Evolutionary conservation across 768 basidiomycete species (phyloP).

Genomic region (Leccinum disarticulatum): DNA sequence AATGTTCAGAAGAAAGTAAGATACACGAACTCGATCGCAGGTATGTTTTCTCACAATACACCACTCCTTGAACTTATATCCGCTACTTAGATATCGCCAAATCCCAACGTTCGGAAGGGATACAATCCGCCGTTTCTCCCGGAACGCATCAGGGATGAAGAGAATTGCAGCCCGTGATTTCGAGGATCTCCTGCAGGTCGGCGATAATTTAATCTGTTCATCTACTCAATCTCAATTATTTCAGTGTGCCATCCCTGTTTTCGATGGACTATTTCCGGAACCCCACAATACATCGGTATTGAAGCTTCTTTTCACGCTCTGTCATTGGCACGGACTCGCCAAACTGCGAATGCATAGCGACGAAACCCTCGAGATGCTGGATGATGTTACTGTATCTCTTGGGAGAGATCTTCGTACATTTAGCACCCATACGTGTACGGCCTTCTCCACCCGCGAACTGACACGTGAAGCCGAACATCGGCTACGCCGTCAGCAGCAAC

Average conservation of each 20-base stretch:
- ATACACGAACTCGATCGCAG: too few species aligned
- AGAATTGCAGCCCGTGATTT: background rate
- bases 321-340: too few species aligned
- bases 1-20: too few species aligned
- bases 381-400: background rate
- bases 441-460: background rate
- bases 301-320: too few species aligned
- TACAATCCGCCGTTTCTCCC: too few species aligned
- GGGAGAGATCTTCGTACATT: background rate
- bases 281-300: too few species aligned
- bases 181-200: background rate
- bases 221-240: background rate
- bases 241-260: background rate
- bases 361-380: too few species aligned
- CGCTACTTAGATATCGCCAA: background rate
- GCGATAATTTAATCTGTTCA: background rate
- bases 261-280: background rate
- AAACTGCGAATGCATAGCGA: too few species aligned
- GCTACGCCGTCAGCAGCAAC: background rate
- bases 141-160: background rate
- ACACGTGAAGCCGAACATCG: background rate
- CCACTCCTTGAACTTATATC: too few species aligned
- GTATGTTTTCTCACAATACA: background rate
- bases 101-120: too few species aligned
- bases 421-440: background rate